These are phyloP conservation scores for Chrysophaeum taylorii DNA, from an alignment of 352 stramenopile species.

Conservation along the genomic window DNA sequence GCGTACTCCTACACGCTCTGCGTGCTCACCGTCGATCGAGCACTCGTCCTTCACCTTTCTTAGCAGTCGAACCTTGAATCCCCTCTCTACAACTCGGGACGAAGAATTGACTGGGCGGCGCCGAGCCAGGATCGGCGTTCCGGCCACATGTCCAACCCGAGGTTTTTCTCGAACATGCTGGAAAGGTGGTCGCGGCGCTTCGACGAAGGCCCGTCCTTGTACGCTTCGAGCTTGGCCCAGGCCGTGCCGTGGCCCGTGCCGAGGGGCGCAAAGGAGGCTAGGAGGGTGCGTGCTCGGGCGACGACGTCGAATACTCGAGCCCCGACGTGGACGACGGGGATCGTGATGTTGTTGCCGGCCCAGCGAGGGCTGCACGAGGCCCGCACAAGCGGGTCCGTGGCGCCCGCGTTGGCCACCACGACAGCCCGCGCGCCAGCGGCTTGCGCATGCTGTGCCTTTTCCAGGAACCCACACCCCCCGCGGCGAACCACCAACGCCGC, in stretches of 20 bases:
- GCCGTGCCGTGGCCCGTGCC: not conserved
- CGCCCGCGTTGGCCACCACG: not conserved
- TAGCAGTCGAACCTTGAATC: no score
- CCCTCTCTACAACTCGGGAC: no score
- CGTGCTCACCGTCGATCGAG: no score
- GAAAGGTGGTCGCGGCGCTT: not conserved
- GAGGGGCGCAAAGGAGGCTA: not conserved
- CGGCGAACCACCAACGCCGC: not conserved
- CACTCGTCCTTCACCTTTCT: no score
- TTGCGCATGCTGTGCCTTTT: not conserved
- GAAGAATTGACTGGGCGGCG: not conserved
- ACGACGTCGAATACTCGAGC: not conserved
- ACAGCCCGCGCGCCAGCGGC: not conserved
- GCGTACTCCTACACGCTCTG: no score
- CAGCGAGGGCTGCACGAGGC: not conserved
- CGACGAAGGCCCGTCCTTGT: not conserved
- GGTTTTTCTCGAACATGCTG: not conserved
- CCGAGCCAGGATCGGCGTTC: not conserved
- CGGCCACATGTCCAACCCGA: not conserved
- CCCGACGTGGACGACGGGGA: not conserved
- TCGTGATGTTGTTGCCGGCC: not conserved
- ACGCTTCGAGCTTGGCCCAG: not conserved
- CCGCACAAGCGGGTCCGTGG: not conserved
- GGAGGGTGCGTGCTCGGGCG: not conserved
- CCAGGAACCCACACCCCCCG: not conserved